Conservation (phyloP, 1,139 yeast species). For the Diutina rugosa region DNA sequence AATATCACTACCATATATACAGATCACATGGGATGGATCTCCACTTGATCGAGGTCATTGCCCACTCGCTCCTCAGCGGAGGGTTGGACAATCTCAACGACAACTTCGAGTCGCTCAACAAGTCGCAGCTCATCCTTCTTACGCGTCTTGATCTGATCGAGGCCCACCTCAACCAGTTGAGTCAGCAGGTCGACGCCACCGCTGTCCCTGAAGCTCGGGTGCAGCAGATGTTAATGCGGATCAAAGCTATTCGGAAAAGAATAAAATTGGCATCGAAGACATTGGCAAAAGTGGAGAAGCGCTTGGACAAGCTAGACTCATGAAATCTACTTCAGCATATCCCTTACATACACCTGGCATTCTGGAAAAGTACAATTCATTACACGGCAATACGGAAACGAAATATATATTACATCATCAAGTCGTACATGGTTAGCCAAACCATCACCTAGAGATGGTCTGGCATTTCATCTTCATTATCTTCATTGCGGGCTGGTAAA, state of each 20-base stretch:
- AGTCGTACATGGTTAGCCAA: neutral
- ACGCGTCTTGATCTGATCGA: conserved; percentile 35
- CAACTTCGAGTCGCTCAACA: conserved; percentile 39
- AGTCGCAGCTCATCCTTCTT: conserved; percentile 41
- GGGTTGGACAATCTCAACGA: conserved; percentile 39
- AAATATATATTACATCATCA: too few species aligned
- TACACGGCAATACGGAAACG: too few species aligned
- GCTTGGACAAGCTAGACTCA: neutral
- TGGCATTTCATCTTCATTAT: too few species aligned
- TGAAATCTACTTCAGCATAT: neutral
- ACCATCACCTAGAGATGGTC: too few species aligned
- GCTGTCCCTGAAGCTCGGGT: conserved; percentile 9
- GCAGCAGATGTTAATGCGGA: conserved; percentile 9
- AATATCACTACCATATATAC: too few species aligned
- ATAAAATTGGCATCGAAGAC: conserved; percentile 17
- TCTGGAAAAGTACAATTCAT: too few species aligned
- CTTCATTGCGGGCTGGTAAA: neutral
- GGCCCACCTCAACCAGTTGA: conserved; percentile 16
- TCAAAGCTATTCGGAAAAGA: conserved; percentile 20
- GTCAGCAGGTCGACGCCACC: conserved; percentile 9
- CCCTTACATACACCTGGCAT: too few species aligned
- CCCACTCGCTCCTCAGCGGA: conserved; percentile 40
- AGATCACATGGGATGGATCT: conserved; percentile 12
- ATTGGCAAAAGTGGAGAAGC: conserved; percentile 21
- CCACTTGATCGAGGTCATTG: conserved; percentile 45